These are phyloP conservation scores for Madurella fahalii DNA, from an alignment of 2,329 filamentous ascomycete genomes.

Conservation along the genomic window DNA sequence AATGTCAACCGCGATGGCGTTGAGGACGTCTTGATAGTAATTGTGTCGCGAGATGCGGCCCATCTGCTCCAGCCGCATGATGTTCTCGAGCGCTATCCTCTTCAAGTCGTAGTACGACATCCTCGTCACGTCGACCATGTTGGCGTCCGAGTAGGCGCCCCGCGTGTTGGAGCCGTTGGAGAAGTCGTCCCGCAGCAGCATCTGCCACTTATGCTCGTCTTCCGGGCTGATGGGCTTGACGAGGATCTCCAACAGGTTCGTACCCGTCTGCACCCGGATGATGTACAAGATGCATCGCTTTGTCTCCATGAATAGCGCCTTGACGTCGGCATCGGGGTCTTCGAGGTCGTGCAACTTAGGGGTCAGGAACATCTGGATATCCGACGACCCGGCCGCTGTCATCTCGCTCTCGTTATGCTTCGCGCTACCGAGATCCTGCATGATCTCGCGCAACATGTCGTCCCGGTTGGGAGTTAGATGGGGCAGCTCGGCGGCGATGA, in stretches of 20 bases:
- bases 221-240: slow-evolving; percentile 82
- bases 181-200: slow-evolving; percentile 78
- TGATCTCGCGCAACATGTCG: slow-evolving; percentile 83
- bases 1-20: slow-evolving; percentile 94
- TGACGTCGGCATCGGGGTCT: slow-evolving; percentile 88
- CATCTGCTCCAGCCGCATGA: slow-evolving; percentile 80
- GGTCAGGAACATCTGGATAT: slow-evolving; percentile 86
- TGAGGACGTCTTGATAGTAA: slow-evolving; percentile 95
- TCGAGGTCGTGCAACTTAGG: slow-evolving; percentile 86
- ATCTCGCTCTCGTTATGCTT: slow-evolving; percentile 96
- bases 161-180: slow-evolving; percentile 62
- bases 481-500: slow-evolving; percentile 75
- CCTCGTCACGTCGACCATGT: slow-evolving; percentile 82
- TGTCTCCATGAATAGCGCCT: slow-evolving; percentile 94
- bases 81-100: slow-evolving; percentile 87
- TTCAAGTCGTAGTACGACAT: slow-evolving; percentile 93
- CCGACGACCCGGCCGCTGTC: slow-evolving; percentile 76
- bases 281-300: slow-evolving; percentile 97
- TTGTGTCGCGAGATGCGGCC: slow-evolving; percentile 88
- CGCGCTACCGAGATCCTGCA: slow-evolving; percentile 90
- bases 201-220: slow-evolving; percentile 85
- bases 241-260: slow-evolving; percentile 91
- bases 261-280: slow-evolving; percentile 88
- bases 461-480: slow-evolving; percentile 75
- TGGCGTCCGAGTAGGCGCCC: slow-evolving; percentile 84